Percentiles rank a stretch among this genome's conserved stretches.
phyloP scores from a whole-genome alignment of 306 rosid species.

The Pyrus pyrifolia region DNA sequence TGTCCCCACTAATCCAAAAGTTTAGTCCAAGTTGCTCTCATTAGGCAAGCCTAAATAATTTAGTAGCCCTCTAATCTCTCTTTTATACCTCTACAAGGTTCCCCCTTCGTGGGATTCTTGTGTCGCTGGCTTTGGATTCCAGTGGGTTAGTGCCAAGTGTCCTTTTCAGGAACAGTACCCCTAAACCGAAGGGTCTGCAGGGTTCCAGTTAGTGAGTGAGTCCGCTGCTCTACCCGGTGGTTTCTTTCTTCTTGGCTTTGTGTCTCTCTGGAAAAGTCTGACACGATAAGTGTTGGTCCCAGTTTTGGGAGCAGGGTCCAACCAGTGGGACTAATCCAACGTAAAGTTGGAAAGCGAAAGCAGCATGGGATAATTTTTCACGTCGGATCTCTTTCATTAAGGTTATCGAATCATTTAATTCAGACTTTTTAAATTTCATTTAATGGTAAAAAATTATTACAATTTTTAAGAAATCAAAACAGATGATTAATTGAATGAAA shows the following conservation, averaged over 20 bases:
- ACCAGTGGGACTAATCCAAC: neutral
- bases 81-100: neutral
- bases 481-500: too few species aligned
- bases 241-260: neutral
- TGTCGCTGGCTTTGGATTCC: neutral
- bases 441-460: too few species aligned
- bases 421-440: accelerated
- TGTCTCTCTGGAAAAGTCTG: neutral
- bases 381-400: accelerated
- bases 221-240: neutral
- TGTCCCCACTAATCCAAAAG: neutral
- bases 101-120: neutral
- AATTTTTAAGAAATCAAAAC: too few species aligned
- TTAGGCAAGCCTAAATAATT: neutral
- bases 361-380: neutral
- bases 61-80: neutral
- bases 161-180: neutral
- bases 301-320: neutral
- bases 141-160: neutral
- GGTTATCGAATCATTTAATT: accelerated
- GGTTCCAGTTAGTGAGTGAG: neutral
- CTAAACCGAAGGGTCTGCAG: neutral
- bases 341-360: neutral
- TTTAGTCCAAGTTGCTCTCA: neutral
- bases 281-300: neutral